Evolutionary conservation across 257 asterid species (phyloP), one percentile per base, ranked within the genome.

Genomic region (Solanum verrucosum): DNA sequence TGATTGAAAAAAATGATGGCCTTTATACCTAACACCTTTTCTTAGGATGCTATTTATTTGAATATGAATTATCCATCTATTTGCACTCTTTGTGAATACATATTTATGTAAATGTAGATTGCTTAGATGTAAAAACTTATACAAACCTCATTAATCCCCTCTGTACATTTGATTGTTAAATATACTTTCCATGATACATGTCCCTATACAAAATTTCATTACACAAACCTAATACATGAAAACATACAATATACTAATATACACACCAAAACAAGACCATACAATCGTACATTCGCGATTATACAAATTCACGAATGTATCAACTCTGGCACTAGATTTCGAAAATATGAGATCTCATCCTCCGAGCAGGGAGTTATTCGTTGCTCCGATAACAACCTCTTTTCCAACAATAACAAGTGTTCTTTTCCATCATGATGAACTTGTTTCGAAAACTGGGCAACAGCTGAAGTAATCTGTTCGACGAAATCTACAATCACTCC

Each of bases 401-500:
- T 87, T 21, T 82, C 88, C 25, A 71, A 31, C 78, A 31, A 71
- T 71, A 71, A 27, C 21, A 71, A 68, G 29, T 83, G 35, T 33
- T 84, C 82, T 15, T 67, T 81, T 34, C 37, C 46, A 0, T 27
- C 86, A 10, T 21, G 33, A 9, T 15, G 42, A 14, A 35, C n/a
- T 7, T 40, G 40, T 33, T 81, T 44, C 23, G 59, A 44, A 75
- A 88, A 75, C 38, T 88, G 52, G 16, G 85, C 60, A 67, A 87
- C 90, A 34, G 56, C 70, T 49, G 42, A 88, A 16, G 89, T 87
- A 13, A 88, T 88, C 73, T 90, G 84, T 79, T 87, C 78, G 9
- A 88, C 84, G 21, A 88, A 73, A 25, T 90, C 92, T 29, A 87
- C 91, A 38, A 90, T 90, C 25, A 90, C 91, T 82, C 92, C 90